Percentiles rank a stretch among this genome's conserved stretches.
phyloP scores from a whole-genome alignment of 2,329 filamentous ascomycete species.

The Paraconiothyrium brasiliense region DNA sequence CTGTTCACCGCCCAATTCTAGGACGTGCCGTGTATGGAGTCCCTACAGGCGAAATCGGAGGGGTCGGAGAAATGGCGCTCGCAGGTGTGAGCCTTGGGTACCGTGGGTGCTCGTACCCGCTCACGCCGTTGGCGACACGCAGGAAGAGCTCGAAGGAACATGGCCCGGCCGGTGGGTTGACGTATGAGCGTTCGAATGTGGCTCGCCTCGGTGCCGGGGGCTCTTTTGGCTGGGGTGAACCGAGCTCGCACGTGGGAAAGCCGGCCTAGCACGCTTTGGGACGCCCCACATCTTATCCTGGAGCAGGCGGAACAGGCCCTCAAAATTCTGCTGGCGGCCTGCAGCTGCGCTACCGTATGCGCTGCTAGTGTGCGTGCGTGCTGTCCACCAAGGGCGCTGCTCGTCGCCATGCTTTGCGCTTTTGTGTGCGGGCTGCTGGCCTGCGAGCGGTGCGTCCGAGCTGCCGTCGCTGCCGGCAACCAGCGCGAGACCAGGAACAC shows the following conservation, averaged over 20 bases:
- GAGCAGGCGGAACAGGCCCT: not conserved
- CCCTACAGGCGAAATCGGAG: not conserved
- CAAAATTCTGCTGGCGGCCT: not conserved
- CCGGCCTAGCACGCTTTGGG: not conserved
- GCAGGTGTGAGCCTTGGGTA: not conserved
- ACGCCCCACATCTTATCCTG: not conserved
- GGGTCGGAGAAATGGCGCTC: not conserved
- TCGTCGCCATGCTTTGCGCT: not conserved
- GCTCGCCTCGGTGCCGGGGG: no score
- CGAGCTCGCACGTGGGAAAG: no score
- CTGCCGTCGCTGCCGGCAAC: slow-evolving; percentile 9
- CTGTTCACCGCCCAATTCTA: slow-evolving; percentile 2
- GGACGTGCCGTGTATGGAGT: not conserved
- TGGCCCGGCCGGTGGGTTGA: not conserved
- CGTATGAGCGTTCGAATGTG: not conserved
- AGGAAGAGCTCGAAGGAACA: slow-evolving; percentile 9
- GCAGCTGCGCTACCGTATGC: not conserved
- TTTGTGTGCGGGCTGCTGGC: slow-evolving; percentile 16
- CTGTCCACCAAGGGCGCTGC: not conserved
- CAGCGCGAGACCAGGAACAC: slow-evolving; percentile 15
- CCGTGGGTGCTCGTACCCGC: not conserved
- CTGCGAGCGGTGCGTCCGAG: slow-evolving; percentile 12
- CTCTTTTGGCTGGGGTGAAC: no score
- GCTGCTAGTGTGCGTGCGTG: not conserved
- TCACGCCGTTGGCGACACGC: slow-evolving; percentile 1